Conservation (phyloP, 2,329 filamentous ascomycete species). For the Fusarium humuli region DNA sequence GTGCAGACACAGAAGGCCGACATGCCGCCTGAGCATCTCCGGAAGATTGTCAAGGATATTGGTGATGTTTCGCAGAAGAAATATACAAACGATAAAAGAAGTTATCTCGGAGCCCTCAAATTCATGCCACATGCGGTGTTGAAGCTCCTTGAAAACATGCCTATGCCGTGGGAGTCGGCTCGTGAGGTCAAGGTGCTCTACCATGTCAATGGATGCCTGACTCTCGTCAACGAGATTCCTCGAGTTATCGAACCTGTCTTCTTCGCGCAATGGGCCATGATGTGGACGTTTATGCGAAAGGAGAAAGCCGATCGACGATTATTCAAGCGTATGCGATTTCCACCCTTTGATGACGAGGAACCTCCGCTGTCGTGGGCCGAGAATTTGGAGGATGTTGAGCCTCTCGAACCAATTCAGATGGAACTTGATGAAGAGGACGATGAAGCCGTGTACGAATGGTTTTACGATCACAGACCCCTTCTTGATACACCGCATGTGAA, state of each 20-base stretch:
- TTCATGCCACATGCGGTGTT: slow-evolving; percentile 99
- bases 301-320: slow-evolving; percentile 96
- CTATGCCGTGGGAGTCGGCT: slow-evolving; percentile 98
- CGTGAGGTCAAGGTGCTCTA: slow-evolving; percentile 98
- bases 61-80: slow-evolving; percentile 99
- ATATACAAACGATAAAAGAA: slow-evolving; percentile 98
- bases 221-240: slow-evolving; percentile 94
- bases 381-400: slow-evolving; percentile 98
- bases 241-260: slow-evolving; percentile 98
- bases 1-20: slow-evolving; percentile 98
- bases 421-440: slow-evolving; percentile 96
- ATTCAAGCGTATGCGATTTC: slow-evolving; percentile 99
- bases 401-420: slow-evolving; percentile 97
- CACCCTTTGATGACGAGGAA: slow-evolving; percentile 98
- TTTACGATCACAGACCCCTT: slow-evolving; percentile 93
- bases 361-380: slow-evolving; percentile 98
- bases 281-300: slow-evolving; percentile 98
- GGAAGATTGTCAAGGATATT: slow-evolving; percentile 98
- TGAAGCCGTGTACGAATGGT: slow-evolving; percentile 91
- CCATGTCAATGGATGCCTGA: slow-evolving; percentile 97
- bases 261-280: slow-evolving; percentile 98
- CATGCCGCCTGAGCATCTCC: slow-evolving; percentile 97
- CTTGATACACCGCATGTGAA: slow-evolving; percentile 94
- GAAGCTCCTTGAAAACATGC: slow-evolving; percentile 99
- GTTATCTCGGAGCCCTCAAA: slow-evolving; percentile 95